phyloP scores from a whole-genome alignment of 805 yeast genomes.

The Metschnikowia santaceciliae region DNA sequence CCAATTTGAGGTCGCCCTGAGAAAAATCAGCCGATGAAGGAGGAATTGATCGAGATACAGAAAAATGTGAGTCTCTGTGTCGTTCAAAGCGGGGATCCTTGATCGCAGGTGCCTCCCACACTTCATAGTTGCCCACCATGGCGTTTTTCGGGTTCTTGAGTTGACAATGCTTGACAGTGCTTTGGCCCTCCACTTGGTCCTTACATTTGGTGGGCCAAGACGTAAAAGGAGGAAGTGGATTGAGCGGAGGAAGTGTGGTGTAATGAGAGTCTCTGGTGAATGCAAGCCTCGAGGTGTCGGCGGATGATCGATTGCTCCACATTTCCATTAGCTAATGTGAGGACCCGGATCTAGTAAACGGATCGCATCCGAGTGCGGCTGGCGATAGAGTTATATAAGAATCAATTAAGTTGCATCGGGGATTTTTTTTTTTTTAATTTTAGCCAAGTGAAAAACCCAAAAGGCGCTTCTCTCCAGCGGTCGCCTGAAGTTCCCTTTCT shows the following conservation, averaged over 20 bases:
- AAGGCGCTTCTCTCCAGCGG: neutral
- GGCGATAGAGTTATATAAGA: constrained; percentile 2
- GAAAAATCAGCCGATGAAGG: neutral
- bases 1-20: neutral
- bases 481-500: constrained; percentile 1
- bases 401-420: neutral
- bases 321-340: neutral
- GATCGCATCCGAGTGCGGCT: neutral
- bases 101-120: constrained; percentile 1
- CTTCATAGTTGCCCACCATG: neutral
- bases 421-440: neutral
- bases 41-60: neutral
- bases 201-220: neutral
- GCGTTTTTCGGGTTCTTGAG: neutral
- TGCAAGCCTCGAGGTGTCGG: neutral
- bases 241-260: neutral
- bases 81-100: neutral
- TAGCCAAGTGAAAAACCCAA: neutral
- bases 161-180: neutral
- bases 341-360: neutral
- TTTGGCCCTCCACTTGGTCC: neutral
- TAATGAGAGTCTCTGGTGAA: neutral
- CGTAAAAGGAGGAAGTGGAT: neutral
- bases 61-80: neutral
- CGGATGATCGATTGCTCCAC: neutral